Evolutionary conservation across 805 yeast genomes (phyloP), one percentile per base, ranked within the genome.

Genomic region (Saccharomycopsis fibuligera): DNA sequence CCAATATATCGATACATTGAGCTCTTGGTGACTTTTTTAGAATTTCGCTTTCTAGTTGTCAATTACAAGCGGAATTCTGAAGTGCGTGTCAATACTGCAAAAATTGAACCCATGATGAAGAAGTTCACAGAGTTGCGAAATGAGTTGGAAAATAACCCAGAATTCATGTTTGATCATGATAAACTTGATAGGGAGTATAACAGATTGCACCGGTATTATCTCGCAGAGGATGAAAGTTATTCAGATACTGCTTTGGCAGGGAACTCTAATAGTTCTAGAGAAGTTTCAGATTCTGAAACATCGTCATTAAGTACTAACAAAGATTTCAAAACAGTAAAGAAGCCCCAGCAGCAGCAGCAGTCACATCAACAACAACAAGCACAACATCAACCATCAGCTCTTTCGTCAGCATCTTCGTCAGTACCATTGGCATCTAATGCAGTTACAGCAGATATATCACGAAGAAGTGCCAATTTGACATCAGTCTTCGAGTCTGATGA

Each of bases 21-120:
- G 12, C 19, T 51, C 14, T 33, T 48, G 24, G n/a, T 49, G 17
- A 41, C 22, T 10, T 31, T 48, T 12, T 27, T 51, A 14, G 52
- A 51, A 31, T 33, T 50, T 33, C 25, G 37, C 14, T 42, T 42
- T 33, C 25, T 25, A 19, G 27, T 41, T 8, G 24, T 27, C 25
- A 41, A 41, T 27, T 30, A 41, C 23, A 41, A 29, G 9, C 44
- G 17, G 10, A 41, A 41, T 17, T 25, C 30, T n/a, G 30, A n/a
- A 2, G 35, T 16, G 3, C 30, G 14, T 19, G 16, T 29, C 30
- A 17, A 21, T n/a, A 24, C 24, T 21, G 35, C 33, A 29, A 16
- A 22, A 41, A 41, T 29, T 29, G 17, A n/a, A 25, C 35, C 25
- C 21, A 27, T 41, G 35, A 29, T 25, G 14, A 41, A 16, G 27